Conservation (phyloP, 1,139 yeast species). For the Sugiyamaella sp. region DNA sequence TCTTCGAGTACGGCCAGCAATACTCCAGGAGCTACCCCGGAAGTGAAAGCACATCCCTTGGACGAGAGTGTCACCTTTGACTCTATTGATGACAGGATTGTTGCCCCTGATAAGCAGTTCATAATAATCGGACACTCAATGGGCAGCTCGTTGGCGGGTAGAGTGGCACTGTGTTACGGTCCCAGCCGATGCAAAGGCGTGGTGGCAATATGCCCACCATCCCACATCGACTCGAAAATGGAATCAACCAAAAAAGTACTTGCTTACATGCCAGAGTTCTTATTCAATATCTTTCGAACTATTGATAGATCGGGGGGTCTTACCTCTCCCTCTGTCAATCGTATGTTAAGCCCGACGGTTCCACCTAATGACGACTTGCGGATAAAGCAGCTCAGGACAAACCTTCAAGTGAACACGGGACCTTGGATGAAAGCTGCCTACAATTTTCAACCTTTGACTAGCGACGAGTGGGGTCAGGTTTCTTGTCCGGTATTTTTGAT, state of each 20-base stretch:
- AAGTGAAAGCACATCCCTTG: conserved; percentile 5
- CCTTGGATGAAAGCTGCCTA: conserved; percentile 57
- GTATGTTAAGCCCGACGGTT: conserved; percentile 51
- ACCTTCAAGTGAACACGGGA: conserved; percentile 61
- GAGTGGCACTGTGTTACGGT: conserved; percentile 52
- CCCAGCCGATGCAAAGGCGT: conserved; percentile 39
- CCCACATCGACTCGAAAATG: conserved; percentile 46
- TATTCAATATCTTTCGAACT: conserved; percentile 59
- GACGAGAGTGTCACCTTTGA: conserved; percentile 4
- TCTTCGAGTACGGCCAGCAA: conserved; percentile 4
- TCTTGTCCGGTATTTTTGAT: conserved; percentile 51
- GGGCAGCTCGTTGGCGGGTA: conserved; percentile 64
- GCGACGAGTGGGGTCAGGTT: conserved; percentile 47
- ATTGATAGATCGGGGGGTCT: conserved; percentile 68
- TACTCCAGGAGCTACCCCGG: conserved; percentile 11
- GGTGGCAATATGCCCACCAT: conserved; percentile 56
- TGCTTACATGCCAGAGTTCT: conserved; percentile 49
- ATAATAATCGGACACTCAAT: conserved; percentile 73
- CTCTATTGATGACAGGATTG: conserved; percentile 2
- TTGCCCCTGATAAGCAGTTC: conserved; percentile 38
- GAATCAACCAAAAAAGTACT: conserved; percentile 30
- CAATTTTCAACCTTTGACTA: conserved; percentile 52
- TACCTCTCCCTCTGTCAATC: conserved; percentile 56
- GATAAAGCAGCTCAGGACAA: conserved; percentile 68
- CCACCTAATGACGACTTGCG: conserved; percentile 47